phyloP scores from a whole-genome alignment of 139 green algal genomes.

The Spirogloea muscicola region DNA sequence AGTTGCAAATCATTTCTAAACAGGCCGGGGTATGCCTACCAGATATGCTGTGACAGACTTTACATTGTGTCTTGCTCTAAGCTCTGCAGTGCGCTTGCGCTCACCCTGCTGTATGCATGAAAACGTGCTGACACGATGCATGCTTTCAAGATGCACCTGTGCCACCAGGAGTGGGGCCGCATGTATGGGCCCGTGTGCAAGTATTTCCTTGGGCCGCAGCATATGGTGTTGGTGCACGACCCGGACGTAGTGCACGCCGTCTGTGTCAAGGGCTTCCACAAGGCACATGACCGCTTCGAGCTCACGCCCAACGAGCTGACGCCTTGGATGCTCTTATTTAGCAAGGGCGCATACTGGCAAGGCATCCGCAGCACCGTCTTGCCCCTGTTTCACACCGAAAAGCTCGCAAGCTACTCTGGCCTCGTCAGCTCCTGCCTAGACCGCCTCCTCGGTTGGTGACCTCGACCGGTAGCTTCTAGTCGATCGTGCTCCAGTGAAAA shows the following conservation, averaged over 20 bases:
- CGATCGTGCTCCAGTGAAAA: too few relatives aligned
- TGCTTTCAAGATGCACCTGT: constrained; percentile 11
- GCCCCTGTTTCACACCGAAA: constrained; percentile 5
- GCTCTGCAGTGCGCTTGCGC: too few relatives aligned
- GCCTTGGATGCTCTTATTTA: not conserved
- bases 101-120: too few relatives aligned
- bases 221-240: not conserved
- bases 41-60: too few relatives aligned
- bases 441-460: constrained; percentile 1
- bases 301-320: constrained; percentile 9
- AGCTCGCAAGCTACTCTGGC: not conserved
- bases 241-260: not conserved
- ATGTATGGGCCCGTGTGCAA: not conserved
- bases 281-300: not conserved
- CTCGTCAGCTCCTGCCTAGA: not conserved
- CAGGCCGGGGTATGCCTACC: too few relatives aligned
- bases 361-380: not conserved
- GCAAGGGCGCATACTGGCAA: not conserved
- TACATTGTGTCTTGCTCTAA: too few relatives aligned
- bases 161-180: not conserved
- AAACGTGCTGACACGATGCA: too few relatives aligned
- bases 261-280: not conserved
- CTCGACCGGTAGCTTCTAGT: too few relatives aligned
- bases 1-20: too few relatives aligned
- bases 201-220: not conserved